Percentiles rank a stretch among this genome's conserved stretches.
Evolutionary conservation across 2,329 filamentous ascomycete species (phyloP).

Genomic region (Capronia epimyces): DNA sequence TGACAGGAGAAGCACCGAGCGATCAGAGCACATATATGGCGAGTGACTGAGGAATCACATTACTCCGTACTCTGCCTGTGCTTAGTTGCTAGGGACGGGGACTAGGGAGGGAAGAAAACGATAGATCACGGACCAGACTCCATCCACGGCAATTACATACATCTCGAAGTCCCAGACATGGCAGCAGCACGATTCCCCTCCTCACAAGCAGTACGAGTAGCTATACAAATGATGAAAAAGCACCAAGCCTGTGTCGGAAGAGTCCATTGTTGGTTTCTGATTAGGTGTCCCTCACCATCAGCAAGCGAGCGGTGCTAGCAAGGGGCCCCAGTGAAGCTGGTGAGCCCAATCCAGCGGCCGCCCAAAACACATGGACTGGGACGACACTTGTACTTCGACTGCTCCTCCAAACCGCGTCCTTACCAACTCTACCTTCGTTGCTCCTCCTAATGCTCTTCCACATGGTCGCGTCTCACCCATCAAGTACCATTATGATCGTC

Average conservation of each 20-base stretch:
- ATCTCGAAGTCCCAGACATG: background rate
- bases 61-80: conserved; percentile 4
- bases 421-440: background rate
- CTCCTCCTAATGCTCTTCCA: conserved; percentile 7
- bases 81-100: conserved; percentile 8
- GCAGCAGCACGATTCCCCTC: background rate
- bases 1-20: background rate
- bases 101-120: conserved; percentile 4
- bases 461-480: conserved; percentile 8
- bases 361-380: background rate
- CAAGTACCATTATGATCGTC: conserved; percentile 11
- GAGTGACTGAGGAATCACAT: conserved; percentile 7
- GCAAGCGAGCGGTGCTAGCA: conserved; percentile 23
- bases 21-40: background rate
- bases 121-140: conserved; percentile 12
- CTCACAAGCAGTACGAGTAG: background rate
- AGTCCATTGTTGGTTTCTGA: background rate
- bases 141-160: background rate
- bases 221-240: background rate
- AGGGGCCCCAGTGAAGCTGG: conserved; percentile 6
- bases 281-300: conserved; percentile 13
- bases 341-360: conserved; percentile 10
- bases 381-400: conserved; percentile 4
- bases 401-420: conserved; percentile 10
- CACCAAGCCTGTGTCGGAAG: background rate